Evolutionary conservation across 2,329 filamentous ascomycete genomes (phyloP).

Genomic region (Fusarium chuoi): DNA sequence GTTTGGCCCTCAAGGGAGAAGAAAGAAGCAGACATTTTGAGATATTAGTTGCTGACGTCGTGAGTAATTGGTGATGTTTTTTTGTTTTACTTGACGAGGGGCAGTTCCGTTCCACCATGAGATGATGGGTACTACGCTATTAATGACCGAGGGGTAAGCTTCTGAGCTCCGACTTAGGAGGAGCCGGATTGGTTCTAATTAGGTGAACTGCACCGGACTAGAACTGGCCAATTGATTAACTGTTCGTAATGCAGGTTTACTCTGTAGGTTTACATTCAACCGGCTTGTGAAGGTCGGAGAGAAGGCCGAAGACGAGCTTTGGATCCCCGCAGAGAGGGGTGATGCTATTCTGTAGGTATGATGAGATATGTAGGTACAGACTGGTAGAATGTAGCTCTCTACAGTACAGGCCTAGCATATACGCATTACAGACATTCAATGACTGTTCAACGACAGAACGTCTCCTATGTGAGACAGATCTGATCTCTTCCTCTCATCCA

Average conservation of each 20-base stretch:
- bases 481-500: background rate
- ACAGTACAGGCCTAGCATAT: background rate
- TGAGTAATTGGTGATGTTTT: background rate
- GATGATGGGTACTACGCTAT: slow-evolving; percentile 7
- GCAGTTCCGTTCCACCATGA: slow-evolving; percentile 4
- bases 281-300: slow-evolving; percentile 18
- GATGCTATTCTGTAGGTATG: background rate
- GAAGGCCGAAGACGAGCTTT: slow-evolving; percentile 23
- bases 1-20: slow-evolving; percentile 68
- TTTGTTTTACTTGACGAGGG: slow-evolving; percentile 18
- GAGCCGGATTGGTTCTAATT: background rate
- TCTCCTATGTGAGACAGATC: background rate
- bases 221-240: background rate
- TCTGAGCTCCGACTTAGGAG: slow-evolving; percentile 1
- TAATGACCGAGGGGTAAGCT: slow-evolving; percentile 6
- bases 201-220: background rate
- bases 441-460: background rate
- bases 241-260: slow-evolving; percentile 4
- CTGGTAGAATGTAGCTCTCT: background rate
- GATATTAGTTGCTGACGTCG: background rate
- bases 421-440: accelerated
- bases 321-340: slow-evolving; percentile 16
- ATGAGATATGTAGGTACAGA: background rate
- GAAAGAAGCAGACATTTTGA: slow-evolving; percentile 51
- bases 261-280: slow-evolving; percentile 1